Base-by-base conservation (phyloP, 2,329 filamentous ascomycete species). In the Arthrobotrys entomopaga region DNA sequence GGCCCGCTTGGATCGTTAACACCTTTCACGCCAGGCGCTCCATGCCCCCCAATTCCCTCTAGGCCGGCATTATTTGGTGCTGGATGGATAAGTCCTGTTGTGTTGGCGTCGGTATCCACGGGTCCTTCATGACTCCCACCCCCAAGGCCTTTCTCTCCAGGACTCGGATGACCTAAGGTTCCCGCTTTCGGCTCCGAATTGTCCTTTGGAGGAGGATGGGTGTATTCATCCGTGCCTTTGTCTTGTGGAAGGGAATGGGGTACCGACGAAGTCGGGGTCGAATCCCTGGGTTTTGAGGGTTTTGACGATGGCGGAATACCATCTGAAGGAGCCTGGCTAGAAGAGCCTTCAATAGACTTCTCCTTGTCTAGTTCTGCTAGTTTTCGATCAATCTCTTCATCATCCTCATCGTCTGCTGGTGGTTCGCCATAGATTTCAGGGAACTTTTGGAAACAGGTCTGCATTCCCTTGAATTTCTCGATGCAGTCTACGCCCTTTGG, bases 401-500 rank as follows among this genome's bases (percentile, higher is more conserved):
- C 83, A 52, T 88, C 86, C 19, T 90, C 88, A 38, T 88, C 87
- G 58, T 96, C 93, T 54, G 93, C 90, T 38, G 91, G 89, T 16
- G 97, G 85, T 81, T 98, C 94, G 49, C 93, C 93, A 82, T 99
- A 99, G 73, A 97, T 86, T 49, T 98, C 95, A 19, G 95, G 95
- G 82, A 97, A 91, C 81, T 89, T 84, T 78, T 93, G 88, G 87
- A 99, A 99, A 85, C 95, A 99, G 79, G 94, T 90, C 84, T 98
- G 95, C 95, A 99, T 99, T 79, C 86, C 95, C 92, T 96, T 93
- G 86, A 97, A 97, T 84, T 95, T 96, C 26, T 97, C 93, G 80
- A 97, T 95, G 84, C 93, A 97, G 81, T 97, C 93, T 84, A 97
- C 94, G 59, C 94, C 94, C 88, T 99, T 99, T 40, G 93, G 93